Evolutionary conservation across 1,139 yeast species (phyloP).

Genomic region (Pneumocystis canis): DNA sequence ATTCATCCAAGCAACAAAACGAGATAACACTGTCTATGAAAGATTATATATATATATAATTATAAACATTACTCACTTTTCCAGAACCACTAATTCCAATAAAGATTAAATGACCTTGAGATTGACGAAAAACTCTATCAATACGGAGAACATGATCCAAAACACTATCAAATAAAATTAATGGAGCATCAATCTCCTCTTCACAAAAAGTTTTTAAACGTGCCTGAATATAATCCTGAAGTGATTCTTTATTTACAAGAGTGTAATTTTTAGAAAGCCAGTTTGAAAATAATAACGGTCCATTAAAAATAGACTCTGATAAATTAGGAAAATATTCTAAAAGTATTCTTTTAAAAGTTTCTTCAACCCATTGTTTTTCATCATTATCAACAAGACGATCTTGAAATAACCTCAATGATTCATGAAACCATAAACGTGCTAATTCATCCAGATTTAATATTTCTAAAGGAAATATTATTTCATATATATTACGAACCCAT

Average conservation of each 20-base stretch:
- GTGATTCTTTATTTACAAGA: slow-evolving; percentile 38
- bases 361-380: slow-evolving; percentile 42
- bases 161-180: slow-evolving; percentile 56
- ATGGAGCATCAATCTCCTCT: slow-evolving; percentile 49
- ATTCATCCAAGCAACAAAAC: slow-evolving; percentile 85
- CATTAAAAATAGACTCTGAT: slow-evolving; percentile 24
- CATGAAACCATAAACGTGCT: slow-evolving; percentile 66
- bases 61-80: slow-evolving; percentile 25
- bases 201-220: slow-evolving; percentile 61
- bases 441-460: slow-evolving; percentile 31
- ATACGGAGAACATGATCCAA: slow-evolving; percentile 64
- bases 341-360: slow-evolving; percentile 31
- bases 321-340: slow-evolving; percentile 35
- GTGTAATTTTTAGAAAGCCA: slow-evolving; percentile 60
- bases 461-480: slow-evolving; percentile 34
- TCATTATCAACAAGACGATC: slow-evolving; percentile 45
- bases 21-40: slow-evolving; percentile 42
- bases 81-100: slow-evolving; percentile 85
- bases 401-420: slow-evolving; percentile 59
- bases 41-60: slow-evolving; percentile 6
- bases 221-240: slow-evolving; percentile 44
- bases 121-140: slow-evolving; percentile 69
- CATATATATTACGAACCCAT: slow-evolving; percentile 67
- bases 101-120: slow-evolving; percentile 79
- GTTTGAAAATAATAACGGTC: slow-evolving; percentile 50